A percentile compares a stretch with the other conserved stretches of the same genome.
Evolutionary conservation across 345 rosid genomes (phyloP).

Genomic region (Rhizophora mangle): DNA sequence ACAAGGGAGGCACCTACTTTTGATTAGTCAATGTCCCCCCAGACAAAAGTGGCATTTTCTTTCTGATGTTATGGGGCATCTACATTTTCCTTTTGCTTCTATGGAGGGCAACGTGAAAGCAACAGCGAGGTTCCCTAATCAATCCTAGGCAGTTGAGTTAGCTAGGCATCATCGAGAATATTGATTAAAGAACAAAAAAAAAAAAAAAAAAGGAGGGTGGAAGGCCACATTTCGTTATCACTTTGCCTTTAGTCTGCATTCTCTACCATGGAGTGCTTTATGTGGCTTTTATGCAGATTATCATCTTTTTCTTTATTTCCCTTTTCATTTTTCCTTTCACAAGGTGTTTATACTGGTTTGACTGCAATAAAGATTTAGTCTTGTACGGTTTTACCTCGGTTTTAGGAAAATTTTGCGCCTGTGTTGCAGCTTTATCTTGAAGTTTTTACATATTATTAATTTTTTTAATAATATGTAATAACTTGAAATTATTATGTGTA

Average conservation of each 20-base stretch:
- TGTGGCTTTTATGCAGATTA: background rate
- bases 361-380: too few species aligned
- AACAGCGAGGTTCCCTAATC: background rate
- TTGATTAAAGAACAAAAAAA: background rate
- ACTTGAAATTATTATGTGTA: too few species aligned
- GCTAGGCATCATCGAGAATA: conserved; percentile 18
- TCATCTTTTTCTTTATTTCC: too few species aligned
- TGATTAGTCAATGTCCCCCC: background rate
- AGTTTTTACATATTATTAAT: too few species aligned
- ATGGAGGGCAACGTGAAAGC: background rate
- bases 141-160: conserved; percentile 19
- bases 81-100: conserved; percentile 12
- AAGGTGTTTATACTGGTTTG: too few species aligned
- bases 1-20: conserved; percentile 12
- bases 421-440: too few species aligned
- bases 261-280: background rate
- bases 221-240: background rate
- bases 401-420: too few species aligned
- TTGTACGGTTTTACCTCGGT: too few species aligned
- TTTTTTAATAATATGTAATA: too few species aligned
- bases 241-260: background rate
- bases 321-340: too few species aligned
- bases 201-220: background rate
- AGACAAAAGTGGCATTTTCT: conserved; percentile 20
- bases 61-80: background rate